Evolutionary conservation across 129 eudicot species (phyloP), one percentile per base, ranked within the genome.

Genomic region (Pittosporum tobira): DNA sequence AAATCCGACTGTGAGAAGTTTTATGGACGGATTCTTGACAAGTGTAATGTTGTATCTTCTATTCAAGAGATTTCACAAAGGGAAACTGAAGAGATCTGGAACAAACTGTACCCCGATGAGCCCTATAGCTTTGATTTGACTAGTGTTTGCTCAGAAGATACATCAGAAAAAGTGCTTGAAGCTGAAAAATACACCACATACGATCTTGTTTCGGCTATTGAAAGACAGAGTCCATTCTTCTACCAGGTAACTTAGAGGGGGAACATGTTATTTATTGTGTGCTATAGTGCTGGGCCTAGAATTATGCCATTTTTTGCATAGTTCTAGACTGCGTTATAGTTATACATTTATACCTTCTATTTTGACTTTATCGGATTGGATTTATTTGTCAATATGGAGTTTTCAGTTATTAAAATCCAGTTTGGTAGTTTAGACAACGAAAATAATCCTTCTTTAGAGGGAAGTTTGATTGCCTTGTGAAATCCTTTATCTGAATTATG

Each of bases 1-100:
- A 87, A 73, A 59, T 51, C 79, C 16, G 96, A 91, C 46, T 91
- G 96, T 64, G 81, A 83, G 72, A 74, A 91, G 59, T 71, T 81
- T 42, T 87, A 78, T 38, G 99, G 99, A 37, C 81, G 57, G 58
- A 70, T 91, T 60, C 91, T 91, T 37, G 94, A 83, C 74, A 87
- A 84, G 67, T 27, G 45, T 34, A 63, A 74, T 28, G 94, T 84
- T 57, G 83, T 71, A 13, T 91, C 96, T 20, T 80, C 96, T 16
- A 27, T 77, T 78, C 65, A 75, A 72, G 86, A 74, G 64, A 49
- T 36, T 12, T 87, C 85, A 16, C 66, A 20, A 51, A 67, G 21
- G 4, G 74, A 67, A 66, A 91, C 99, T 45, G 77, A 84, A 75
- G 64, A 76, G 66, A 70, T 63, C 5, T 87, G 99, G 99, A 74